phyloP scores from a whole-genome alignment of 2,329 filamentous ascomycete species.

The Xylariomycetidae sp. region DNA sequence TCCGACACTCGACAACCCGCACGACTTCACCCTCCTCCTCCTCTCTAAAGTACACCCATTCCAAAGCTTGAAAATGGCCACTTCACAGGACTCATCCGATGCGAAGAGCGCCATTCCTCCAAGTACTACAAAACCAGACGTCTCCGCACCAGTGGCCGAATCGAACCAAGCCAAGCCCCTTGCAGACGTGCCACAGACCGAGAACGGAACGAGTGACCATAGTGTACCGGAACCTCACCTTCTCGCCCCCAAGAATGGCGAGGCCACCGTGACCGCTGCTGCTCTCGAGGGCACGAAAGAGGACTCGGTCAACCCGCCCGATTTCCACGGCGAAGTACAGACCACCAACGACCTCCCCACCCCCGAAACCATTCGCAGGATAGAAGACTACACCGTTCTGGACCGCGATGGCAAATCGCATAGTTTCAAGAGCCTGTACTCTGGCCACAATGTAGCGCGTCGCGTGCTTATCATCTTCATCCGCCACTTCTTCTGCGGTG shows the following conservation, averaged over 20 bases:
- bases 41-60: no score
- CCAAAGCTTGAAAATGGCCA: no score
- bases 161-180: no score
- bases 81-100: no score
- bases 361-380: conserved; percentile 38
- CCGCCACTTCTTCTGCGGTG: conserved; percentile 75
- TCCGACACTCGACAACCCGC: not conserved
- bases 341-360: conserved; percentile 52
- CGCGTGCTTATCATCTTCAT: conserved; percentile 67
- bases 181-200: no score
- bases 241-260: not conserved
- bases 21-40: no score
- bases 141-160: no score
- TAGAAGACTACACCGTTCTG: conserved; percentile 52
- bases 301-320: conserved; percentile 36
- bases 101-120: no score
- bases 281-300: conserved; percentile 18
- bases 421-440: conserved; percentile 58
- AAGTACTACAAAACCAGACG: no score
- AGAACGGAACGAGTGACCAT: no score
- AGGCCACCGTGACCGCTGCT: conserved; percentile 1
- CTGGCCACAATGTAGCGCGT: conserved; percentile 44
- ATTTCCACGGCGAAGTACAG: conserved; percentile 51
- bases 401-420: conserved; percentile 54
- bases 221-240: no score